Evolutionary conservation across 2,329 filamentous ascomycete genomes (phyloP), one percentile per base, ranked within the genome.

Genomic region (Paecilomyces sp.): DNA sequence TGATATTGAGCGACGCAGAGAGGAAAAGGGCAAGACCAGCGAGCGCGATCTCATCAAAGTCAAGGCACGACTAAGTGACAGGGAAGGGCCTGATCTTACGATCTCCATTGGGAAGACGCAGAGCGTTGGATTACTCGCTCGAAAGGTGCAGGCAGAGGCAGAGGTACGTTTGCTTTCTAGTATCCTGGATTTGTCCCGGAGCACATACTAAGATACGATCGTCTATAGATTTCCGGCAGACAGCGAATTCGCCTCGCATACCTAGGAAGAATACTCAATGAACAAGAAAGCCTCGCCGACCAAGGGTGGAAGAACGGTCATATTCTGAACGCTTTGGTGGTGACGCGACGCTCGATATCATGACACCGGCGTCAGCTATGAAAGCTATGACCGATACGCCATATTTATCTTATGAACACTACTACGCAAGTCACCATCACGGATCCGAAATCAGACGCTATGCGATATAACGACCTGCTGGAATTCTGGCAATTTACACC

Each of bases 291-390:
- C 0, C 74, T 96, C 18, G 74, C 79, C 53, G 82, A 83, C 2
- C 88, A 94, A 66, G 89, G 88, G 55, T 96, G 90, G 89, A 84
- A 86, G 66, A 81, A 83, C 62, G 89, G 86, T 36, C 83, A 94
- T 69, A 80, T 94, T 34, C 77, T 96, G 58, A 94, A 92, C 71
- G 91, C 88, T 24, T 79, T 94, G 60, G 84, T 94, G 57, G 87
- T 78, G 31, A 51, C 64, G 5, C 64, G 63, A 6, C 58, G 59
- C 51, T 62, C 65, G 11, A 33, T 62, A n/a, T 66, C 57, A 57
- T 58, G 55, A 62, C 34, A 47, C 15, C 31, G 25, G 12, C n/a
- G 25, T 28, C 7, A 41, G 22, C 22, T 22, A 22, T 22, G 22
- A 15, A 41, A 47, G 6, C 41, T 18, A 47, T 47, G 41, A 9